phyloP scores from a whole-genome alignment of 2,329 filamentous ascomycete species.

The Trichophyton simii region DNA sequence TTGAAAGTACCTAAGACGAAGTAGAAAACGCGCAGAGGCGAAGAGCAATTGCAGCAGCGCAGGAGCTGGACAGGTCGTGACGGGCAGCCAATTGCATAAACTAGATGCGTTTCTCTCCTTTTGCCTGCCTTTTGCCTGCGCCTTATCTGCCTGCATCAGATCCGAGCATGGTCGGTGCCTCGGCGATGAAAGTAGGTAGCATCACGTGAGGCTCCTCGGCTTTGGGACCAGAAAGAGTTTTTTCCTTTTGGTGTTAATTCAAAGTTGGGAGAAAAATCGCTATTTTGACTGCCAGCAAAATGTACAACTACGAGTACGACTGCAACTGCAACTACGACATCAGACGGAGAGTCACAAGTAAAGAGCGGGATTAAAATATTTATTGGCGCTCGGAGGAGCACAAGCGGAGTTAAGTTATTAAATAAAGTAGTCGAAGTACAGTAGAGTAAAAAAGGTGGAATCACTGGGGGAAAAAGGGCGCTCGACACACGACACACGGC shows the following conservation, averaged over 20 bases:
- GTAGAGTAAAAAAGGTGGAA: neutral
- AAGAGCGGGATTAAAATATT: neutral
- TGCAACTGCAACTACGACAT: too few relatives aligned
- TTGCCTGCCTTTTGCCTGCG: too few relatives aligned
- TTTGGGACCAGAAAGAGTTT: too few relatives aligned
- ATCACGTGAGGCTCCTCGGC: too few relatives aligned
- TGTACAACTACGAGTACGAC: too few relatives aligned
- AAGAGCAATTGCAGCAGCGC: neutral
- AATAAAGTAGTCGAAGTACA: neutral
- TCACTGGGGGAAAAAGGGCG: neutral
- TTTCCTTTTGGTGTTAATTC: too few relatives aligned
- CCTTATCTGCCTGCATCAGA: too few relatives aligned
- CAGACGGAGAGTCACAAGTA: neutral
- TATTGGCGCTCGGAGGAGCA: neutral
- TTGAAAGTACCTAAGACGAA: neutral
- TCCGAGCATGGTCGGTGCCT: too few relatives aligned
- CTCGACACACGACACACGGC: neutral
- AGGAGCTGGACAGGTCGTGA: neutral
- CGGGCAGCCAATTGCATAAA: neutral
- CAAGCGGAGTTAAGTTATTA: neutral
- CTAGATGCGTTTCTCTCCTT: neutral
- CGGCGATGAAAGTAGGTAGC: too few relatives aligned
- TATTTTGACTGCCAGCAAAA: too few relatives aligned
- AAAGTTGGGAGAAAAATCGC: too few relatives aligned
- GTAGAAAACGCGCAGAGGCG: neutral